These are phyloP conservation scores for Phoma herbarum DNA, from an alignment of 2,329 filamentous ascomycete species.

Conservation along the genomic window DNA sequence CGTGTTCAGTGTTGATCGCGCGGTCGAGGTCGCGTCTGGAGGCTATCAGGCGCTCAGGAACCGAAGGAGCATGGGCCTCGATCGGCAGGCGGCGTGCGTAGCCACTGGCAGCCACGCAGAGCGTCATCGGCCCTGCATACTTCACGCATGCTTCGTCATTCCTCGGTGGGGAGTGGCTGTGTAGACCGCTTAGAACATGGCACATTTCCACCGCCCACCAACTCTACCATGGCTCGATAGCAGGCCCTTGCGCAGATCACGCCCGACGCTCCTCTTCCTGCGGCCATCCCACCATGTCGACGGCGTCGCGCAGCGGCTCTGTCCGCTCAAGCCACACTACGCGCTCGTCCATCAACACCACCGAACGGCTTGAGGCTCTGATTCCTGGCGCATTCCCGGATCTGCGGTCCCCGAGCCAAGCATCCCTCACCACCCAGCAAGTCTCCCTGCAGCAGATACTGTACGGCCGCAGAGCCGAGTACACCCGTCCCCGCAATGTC, in stretches of 20 bases:
- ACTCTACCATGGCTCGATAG: constrained; percentile 12
- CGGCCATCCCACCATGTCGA: constrained; percentile 38
- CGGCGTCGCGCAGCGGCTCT: constrained; percentile 30
- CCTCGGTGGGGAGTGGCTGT: constrained; percentile 20
- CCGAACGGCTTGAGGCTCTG: constrained; percentile 51
- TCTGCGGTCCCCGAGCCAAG: constrained; percentile 30
- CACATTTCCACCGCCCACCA: background rate
- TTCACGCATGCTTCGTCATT: constrained; percentile 14
- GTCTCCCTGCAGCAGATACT: constrained; percentile 66
- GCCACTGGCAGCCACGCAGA: constrained; percentile 19
- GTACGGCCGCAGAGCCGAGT: constrained; percentile 79
- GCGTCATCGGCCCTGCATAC: constrained; percentile 20
- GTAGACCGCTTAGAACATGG: constrained; percentile 8
- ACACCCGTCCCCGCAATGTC: constrained; percentile 75
- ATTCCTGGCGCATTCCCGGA: constrained; percentile 61
- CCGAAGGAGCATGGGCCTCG: background rate
- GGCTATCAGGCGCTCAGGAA: background rate
- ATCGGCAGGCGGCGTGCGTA: constrained; percentile 1
- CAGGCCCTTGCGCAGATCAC: constrained; percentile 18
- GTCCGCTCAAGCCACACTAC: constrained; percentile 32
- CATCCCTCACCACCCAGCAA: constrained; percentile 51
- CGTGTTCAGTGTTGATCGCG: constrained; percentile 5
- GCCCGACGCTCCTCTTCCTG: background rate
- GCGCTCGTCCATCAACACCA: constrained; percentile 17
- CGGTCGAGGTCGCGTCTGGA: constrained; percentile 7